Percentiles rank a stretch among this genome's conserved stretches.
Evolutionary conservation across 257 asterid genomes (phyloP).

Genomic region (Penstemon davidsonii): DNA sequence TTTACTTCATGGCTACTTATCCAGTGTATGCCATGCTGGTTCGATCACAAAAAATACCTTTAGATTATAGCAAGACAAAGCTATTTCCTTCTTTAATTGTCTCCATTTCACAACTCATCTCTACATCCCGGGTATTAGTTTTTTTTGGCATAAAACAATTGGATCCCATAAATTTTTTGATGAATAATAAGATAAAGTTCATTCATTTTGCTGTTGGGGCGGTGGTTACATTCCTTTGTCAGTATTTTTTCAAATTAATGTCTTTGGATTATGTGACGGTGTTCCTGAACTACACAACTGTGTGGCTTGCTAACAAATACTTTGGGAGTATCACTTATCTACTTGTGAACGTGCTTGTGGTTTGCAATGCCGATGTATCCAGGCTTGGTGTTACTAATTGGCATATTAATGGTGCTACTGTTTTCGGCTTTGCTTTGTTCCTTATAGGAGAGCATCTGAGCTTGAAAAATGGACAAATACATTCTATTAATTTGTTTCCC

Average conservation of each 20-base stretch:
- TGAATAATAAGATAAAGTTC: constrained; percentile 1
- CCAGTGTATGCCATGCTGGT: too few relatives aligned
- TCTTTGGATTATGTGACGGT: constrained; percentile 26
- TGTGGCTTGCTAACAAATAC: constrained; percentile 28
- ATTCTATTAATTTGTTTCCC: too few relatives aligned
- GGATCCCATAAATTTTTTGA: background rate
- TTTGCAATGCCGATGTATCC: constrained; percentile 25
- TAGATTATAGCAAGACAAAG: too few relatives aligned
- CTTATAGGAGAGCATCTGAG: too few relatives aligned
- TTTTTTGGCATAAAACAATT: too few relatives aligned
- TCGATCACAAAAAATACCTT: too few relatives aligned
- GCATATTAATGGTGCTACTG: constrained; percentile 15
- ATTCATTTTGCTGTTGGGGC: constrained; percentile 21
- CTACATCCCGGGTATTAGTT: too few relatives aligned
- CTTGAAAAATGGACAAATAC: too few relatives aligned
- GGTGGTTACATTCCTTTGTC: constrained; percentile 22
- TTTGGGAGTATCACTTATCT: constrained; percentile 29
- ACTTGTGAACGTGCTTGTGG: constrained; percentile 30
- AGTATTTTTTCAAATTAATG: constrained; percentile 24
- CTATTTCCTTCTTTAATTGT: too few relatives aligned
- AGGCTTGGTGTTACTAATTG: constrained; percentile 28
- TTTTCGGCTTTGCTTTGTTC: constrained; percentile 1
- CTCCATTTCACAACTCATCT: too few relatives aligned
- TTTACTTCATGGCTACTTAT: too few relatives aligned
- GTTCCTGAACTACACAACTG: constrained; percentile 28